A percentile compares a stretch with the other conserved stretches of the same genome.
phyloP scores from a whole-genome alignment of 768 basidiomycete species.

The Dacryopinax primogenitus region DNA sequence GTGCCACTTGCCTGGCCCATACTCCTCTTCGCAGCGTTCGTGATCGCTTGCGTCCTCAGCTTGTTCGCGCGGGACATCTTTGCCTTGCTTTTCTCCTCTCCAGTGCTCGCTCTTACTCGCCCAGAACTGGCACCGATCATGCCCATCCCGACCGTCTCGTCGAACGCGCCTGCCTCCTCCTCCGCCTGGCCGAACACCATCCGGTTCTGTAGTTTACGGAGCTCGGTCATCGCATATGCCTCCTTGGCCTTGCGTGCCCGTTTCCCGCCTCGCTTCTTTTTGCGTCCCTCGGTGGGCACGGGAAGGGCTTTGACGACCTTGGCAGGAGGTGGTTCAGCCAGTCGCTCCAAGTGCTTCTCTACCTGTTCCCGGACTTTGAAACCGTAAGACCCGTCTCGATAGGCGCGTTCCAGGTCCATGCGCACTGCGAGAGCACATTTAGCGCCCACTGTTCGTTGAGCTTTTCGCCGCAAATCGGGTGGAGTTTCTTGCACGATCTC shows the following conservation, averaged over 20 bases:
- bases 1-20: slow-evolving; percentile 46
- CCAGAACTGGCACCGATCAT: slow-evolving; percentile 87
- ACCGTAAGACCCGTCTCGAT: slow-evolving; percentile 75
- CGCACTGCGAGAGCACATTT: slow-evolving; percentile 82
- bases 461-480: slow-evolving; percentile 77
- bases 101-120: slow-evolving; percentile 74
- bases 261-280: slow-evolving; percentile 91
- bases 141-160: slow-evolving; percentile 94
- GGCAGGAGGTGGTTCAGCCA: slow-evolving; percentile 85
- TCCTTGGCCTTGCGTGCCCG: slow-evolving; percentile 99
- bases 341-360: slow-evolving; percentile 81
- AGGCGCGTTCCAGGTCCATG: slow-evolving; percentile 81
- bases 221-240: slow-evolving; percentile 90
- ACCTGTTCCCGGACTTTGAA: slow-evolving; percentile 68
- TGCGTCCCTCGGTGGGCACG: slow-evolving; percentile 86
- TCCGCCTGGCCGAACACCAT: slow-evolving; percentile 93
- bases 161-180: slow-evolving; percentile 90
- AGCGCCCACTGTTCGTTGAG: slow-evolving; percentile 86
- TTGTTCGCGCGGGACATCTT: slow-evolving; percentile 94
- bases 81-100: slow-evolving; percentile 82
- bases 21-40: slow-evolving; percentile 41
- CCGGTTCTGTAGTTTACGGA: slow-evolving; percentile 92
- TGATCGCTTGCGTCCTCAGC: slow-evolving; percentile 71
- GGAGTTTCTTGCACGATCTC: slow-evolving; percentile 77
- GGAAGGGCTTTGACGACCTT: slow-evolving; percentile 90